These are phyloP conservation scores for Wickerhamiella sorbophila DNA, from an alignment of 805 yeast species.

Conservation along the genomic window DNA sequence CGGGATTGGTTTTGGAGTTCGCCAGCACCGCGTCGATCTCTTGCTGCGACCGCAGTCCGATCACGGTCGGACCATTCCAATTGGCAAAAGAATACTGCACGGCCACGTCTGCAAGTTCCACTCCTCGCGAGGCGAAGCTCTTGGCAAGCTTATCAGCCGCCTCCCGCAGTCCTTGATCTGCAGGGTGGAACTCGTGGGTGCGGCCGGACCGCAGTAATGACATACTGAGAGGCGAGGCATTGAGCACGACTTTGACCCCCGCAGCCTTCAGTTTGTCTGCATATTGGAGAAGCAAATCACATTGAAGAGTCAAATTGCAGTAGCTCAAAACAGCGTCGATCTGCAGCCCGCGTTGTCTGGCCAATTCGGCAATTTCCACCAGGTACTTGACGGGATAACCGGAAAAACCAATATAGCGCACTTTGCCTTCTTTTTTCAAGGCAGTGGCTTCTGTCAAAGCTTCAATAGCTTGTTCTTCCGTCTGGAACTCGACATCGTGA, in stretches of 20 bases:
- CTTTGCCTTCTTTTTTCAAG: conserved; percentile 48
- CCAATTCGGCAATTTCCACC: conserved; percentile 34
- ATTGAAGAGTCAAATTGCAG: conserved; percentile 72
- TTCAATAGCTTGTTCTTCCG: conserved; percentile 36
- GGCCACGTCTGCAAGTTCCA: conserved; percentile 71
- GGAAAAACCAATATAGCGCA: conserved; percentile 58
- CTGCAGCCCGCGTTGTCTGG: conserved; percentile 35
- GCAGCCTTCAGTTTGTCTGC: conserved; percentile 37
- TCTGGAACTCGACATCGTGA: conserved; percentile 80
- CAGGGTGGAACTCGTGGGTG: conserved; percentile 75
- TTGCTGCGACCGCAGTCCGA: conserved; percentile 54
- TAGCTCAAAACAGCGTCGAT: conserved; percentile 69
- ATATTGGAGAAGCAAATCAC: conserved; percentile 37
- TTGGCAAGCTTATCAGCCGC: conserved; percentile 33
- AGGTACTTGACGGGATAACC: conserved; percentile 76
- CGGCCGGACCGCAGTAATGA: conserved; percentile 55
- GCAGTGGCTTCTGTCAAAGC: conserved; percentile 49
- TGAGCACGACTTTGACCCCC: conserved; percentile 44
- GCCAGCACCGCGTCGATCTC: conserved; percentile 53
- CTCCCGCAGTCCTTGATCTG: conserved; percentile 39
- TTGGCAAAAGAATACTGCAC: conserved; percentile 55
- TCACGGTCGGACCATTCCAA: conserved; percentile 59
- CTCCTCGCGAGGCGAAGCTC: conserved; percentile 31
- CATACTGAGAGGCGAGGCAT: conserved; percentile 83
- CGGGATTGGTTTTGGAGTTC: conserved; percentile 37